Percentiles rank a stretch among this genome's conserved stretches.
These are phyloP conservation scores for Henckelia pumila DNA, from an alignment of 257 asterid genomes.

Conservation along the genomic window DNA sequence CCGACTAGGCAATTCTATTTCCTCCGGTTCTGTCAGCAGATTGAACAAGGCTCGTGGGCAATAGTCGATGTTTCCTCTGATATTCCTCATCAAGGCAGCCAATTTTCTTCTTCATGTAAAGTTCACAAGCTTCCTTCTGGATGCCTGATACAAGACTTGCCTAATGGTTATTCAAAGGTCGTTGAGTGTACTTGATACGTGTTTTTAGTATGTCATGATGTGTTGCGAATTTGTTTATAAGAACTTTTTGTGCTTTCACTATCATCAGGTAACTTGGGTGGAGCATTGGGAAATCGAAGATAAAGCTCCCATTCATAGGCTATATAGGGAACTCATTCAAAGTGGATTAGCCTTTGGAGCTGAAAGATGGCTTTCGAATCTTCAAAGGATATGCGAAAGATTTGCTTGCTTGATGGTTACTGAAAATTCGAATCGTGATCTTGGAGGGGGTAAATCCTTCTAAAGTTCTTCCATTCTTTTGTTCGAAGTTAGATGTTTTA, in stretches of 20 bases:
- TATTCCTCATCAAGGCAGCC: conserved; percentile 58
- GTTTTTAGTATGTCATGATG: background rate
- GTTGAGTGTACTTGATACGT: background rate
- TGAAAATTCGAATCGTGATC: conserved; percentile 58
- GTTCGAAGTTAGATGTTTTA: background rate
- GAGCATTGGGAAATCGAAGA: conserved; percentile 95
- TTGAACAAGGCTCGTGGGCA: conserved; percentile 85
- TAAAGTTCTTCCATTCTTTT: background rate
- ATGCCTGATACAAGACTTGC: conserved; percentile 91
- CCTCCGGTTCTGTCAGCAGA: conserved; percentile 77
- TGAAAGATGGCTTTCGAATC: conserved; percentile 81
- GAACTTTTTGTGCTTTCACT: conserved; percentile 5
- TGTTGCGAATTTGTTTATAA: background rate
- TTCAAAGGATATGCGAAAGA: conserved; percentile 81
- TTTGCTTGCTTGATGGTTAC: conserved; percentile 73
- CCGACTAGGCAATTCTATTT: conserved; percentile 66
- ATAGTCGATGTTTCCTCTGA: conserved; percentile 84
- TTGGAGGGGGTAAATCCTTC: conserved; percentile 62
- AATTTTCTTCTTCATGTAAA: conserved; percentile 49
- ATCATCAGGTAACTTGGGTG: conserved; percentile 77
- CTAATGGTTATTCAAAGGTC: conserved; percentile 97
- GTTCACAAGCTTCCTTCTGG: conserved; percentile 85
- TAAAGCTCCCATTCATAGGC: conserved; percentile 51
- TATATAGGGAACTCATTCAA: conserved; percentile 67
- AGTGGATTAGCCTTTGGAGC: conserved; percentile 91